These are phyloP conservation scores for Gossypium anomalum DNA, from an alignment of 345 rosid genomes.

Conservation along the genomic window DNA sequence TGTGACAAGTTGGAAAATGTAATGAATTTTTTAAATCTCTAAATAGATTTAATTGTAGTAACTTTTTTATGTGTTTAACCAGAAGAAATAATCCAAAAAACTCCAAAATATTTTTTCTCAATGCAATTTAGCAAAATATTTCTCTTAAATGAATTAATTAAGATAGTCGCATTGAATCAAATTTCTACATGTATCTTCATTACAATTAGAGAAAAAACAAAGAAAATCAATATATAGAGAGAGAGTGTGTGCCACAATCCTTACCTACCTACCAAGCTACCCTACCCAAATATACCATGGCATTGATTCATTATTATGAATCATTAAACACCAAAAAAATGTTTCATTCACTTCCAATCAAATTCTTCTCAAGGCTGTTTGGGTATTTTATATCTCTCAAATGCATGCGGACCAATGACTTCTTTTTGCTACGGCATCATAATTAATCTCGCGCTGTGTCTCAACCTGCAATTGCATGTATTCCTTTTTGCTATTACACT, in stretches of 20 bases:
- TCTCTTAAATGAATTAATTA: not conserved
- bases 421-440: constrained; percentile 17
- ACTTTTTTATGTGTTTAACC: too few species aligned
- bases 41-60: too few species aligned
- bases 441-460: constrained; percentile 14
- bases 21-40: too few species aligned
- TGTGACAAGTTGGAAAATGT: too few species aligned
- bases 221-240: not conserved
- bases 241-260: not conserved
- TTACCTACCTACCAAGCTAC: constrained; percentile 17
- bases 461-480: not conserved
- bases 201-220: not conserved
- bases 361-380: constrained; percentile 34
- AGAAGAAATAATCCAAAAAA: not conserved
- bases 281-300: constrained; percentile 14
- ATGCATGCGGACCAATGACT: not conserved
- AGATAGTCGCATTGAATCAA: constrained; percentile 28
- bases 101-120: too few species aligned
- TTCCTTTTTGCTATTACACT: not conserved
- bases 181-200: constrained; percentile 20
- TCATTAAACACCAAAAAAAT: constrained; percentile 10
- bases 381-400: constrained; percentile 9
- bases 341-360: constrained; percentile 20
- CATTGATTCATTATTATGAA: constrained; percentile 14
- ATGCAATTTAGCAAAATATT: not conserved